Evolutionary conservation across 208 protist genomes (phyloP).

Genomic region (Trypanosoma platydactyli): DNA sequence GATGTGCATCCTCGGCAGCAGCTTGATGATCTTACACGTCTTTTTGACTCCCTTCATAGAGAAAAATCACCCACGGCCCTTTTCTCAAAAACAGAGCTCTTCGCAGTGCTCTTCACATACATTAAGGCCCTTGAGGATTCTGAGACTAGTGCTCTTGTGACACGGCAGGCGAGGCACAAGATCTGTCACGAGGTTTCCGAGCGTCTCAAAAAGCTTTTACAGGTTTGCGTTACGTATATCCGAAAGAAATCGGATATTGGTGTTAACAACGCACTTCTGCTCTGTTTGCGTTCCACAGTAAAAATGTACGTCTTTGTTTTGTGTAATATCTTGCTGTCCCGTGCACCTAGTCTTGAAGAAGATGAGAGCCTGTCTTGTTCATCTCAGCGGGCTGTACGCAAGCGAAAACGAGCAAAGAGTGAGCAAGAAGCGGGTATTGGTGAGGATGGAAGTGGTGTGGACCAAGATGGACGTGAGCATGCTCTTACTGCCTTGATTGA

Average conservation of each 20-base stretch:
- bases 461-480: constrained; percentile 86
- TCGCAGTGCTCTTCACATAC: constrained; percentile 69
- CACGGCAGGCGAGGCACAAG: constrained; percentile 70
- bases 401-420: constrained; percentile 37
- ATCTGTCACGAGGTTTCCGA: constrained; percentile 89
- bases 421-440: constrained; percentile 67
- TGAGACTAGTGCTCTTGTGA: constrained; percentile 46
- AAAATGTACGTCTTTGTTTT: constrained; percentile 87
- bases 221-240: constrained; percentile 67
- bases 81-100: constrained; percentile 72
- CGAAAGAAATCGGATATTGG: constrained; percentile 39
- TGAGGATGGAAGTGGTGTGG: constrained; percentile 85
- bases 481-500: constrained; percentile 81
- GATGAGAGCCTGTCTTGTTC: constrained; percentile 42
- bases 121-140: constrained; percentile 56
- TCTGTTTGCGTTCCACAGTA: constrained; percentile 79
- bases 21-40: constrained; percentile 74
- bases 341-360: constrained; percentile 49
- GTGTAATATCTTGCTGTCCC: constrained; percentile 66
- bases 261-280: constrained; percentile 41
- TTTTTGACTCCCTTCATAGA: constrained; percentile 76
- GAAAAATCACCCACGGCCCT: constrained; percentile 85
- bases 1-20: constrained; percentile 70
- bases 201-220: constrained; percentile 81
- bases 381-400: constrained; percentile 33